Conservation (phyloP, 192 early-diverging fungal species). For the Geranomyces michiganensis region DNA sequence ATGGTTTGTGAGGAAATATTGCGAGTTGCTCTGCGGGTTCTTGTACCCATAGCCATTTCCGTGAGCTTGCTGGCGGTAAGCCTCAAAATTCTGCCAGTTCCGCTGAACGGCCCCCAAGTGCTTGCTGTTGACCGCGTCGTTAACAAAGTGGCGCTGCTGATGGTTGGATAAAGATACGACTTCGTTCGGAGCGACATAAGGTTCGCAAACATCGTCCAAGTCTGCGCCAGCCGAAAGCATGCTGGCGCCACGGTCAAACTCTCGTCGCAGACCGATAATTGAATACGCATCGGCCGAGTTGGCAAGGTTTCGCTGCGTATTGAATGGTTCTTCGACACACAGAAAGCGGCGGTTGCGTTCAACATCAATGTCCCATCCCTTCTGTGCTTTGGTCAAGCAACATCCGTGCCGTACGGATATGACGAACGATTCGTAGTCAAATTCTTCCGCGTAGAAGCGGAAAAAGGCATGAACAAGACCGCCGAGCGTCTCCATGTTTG, state of each 20-base stretch:
- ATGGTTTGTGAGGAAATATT: constrained; percentile 22
- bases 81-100: constrained; percentile 19
- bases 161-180: not conserved
- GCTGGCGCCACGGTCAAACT: constrained; percentile 75
- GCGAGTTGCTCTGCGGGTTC: constrained; percentile 8
- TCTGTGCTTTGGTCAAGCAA: constrained; percentile 76
- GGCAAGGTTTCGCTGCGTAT: constrained; percentile 83
- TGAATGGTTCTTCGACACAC: constrained; percentile 94
- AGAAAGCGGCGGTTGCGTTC: constrained; percentile 64
- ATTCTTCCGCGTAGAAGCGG: constrained; percentile 73
- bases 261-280: constrained; percentile 76
- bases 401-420: constrained; percentile 80
- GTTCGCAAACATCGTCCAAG: constrained; percentile 58
- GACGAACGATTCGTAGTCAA: constrained; percentile 81
- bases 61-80: not conserved
- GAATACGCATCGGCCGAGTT: constrained; percentile 83
- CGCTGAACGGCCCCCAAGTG: not conserved
- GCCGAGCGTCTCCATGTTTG: constrained; percentile 78
- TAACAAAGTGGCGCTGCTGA: not conserved
- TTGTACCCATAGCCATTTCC: constrained; percentile 10
- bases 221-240: constrained; percentile 53
- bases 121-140: not conserved
- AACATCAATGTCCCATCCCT: constrained; percentile 81
- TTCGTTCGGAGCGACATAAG: constrained; percentile 39
- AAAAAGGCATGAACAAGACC: constrained; percentile 86